A percentile compares a stretch with the other conserved stretches of the same genome.
phyloP scores from a whole-genome alignment of 345 rosid genomes.

The Populus nigra region DNA sequence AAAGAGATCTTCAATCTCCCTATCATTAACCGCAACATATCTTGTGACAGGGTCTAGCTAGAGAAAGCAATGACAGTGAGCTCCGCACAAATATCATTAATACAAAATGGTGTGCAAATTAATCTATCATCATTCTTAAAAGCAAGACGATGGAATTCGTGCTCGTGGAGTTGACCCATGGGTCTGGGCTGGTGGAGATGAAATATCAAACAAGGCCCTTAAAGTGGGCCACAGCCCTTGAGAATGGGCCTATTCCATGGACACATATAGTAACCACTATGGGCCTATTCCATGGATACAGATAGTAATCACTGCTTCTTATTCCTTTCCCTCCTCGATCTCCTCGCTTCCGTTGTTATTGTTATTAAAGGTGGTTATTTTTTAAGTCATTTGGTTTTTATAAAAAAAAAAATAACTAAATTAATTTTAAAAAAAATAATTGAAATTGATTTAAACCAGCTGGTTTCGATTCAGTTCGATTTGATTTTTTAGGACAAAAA shows the following conservation, averaged over 20 bases:
- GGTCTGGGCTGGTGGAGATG: background rate
- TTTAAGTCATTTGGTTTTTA: too few species aligned
- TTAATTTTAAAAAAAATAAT: too few species aligned
- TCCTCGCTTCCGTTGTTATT: background rate
- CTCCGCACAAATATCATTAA: background rate
- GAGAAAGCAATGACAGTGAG: background rate
- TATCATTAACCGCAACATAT: background rate
- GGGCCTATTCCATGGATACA: background rate
- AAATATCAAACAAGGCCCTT: background rate
- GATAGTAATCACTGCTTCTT: background rate
- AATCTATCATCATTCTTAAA: background rate
- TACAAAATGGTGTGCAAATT: background rate
- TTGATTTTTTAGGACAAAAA: too few species aligned
- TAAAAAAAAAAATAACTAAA: too few species aligned
- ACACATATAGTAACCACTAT: background rate
- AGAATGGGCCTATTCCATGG: background rate
- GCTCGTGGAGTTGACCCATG: background rate
- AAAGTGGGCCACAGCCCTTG: background rate
- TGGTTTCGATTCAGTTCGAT: too few species aligned
- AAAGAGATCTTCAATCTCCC: background rate
- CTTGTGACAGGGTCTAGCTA: background rate
- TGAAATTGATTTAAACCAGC: too few species aligned
- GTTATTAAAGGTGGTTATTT: too few species aligned
- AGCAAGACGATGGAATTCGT: background rate
- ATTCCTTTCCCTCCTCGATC: background rate